Evolutionary conservation across 495 filamentous ascomycete genomes (phyloP).

Genomic region (Penicillium crystallinum): DNA sequence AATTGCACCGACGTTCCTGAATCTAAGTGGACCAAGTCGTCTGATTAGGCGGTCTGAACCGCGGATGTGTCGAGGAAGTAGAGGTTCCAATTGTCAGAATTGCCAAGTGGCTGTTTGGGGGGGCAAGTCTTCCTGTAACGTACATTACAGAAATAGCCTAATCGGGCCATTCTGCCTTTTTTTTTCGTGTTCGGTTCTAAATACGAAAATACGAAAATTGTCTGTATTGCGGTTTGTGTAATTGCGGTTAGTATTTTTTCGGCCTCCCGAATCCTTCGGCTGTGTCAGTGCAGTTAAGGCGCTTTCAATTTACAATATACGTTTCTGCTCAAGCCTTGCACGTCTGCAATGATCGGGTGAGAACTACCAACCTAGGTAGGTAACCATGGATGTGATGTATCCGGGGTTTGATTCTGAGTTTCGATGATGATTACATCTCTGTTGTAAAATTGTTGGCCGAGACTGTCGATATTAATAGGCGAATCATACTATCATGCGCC

Average conservation of each 20-base stretch:
- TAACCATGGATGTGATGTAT: too few species aligned
- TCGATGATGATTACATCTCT: too few species aligned
- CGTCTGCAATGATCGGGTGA: too few species aligned
- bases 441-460: not conserved
- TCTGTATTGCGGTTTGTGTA: not conserved
- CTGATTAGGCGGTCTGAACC: not conserved
- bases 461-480: not conserved
- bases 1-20: not conserved
- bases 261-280: not conserved
- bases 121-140: conserved; percentile 2
- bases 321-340: too few species aligned
- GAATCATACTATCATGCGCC: not conserved
- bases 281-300: not conserved
- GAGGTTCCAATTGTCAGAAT: too few species aligned
- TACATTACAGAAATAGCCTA: not conserved
- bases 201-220: too few species aligned
- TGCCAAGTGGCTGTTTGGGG: conserved; percentile 1
- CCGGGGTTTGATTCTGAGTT: not conserved
- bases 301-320: not conserved
- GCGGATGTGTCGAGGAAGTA: not conserved
- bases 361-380: too few species aligned
- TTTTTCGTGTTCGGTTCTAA: too few species aligned
- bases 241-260: not conserved
- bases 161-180: conserved; percentile 2
- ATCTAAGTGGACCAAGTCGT: not conserved